phyloP scores from a whole-genome alignment of 1,284 basidiomycete species.

The Boletus smithii region DNA sequence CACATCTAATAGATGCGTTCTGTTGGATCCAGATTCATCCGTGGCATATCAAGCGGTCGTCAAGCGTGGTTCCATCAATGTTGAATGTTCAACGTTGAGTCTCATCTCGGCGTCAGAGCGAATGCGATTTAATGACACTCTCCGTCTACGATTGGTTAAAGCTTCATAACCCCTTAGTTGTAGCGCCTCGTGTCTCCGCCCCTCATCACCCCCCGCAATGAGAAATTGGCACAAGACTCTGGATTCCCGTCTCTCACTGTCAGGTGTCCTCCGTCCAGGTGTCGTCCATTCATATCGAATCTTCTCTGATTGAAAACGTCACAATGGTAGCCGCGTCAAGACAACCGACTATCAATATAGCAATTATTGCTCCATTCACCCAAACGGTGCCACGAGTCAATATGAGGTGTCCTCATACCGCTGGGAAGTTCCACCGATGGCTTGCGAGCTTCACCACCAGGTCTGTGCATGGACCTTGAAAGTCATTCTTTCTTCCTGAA shows the following conservation, averaged over 20 bases:
- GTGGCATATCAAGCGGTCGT: constrained; percentile 10
- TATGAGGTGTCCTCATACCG: background rate
- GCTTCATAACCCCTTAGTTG: constrained; percentile 26
- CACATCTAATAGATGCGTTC: constrained; percentile 7
- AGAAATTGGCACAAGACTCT: constrained; percentile 6
- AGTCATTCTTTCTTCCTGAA: constrained; percentile 8
- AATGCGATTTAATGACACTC: constrained; percentile 15
- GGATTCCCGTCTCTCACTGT: constrained; percentile 20
- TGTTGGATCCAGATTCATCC: constrained; percentile 9
- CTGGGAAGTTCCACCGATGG: constrained; percentile 3
- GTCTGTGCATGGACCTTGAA: constrained; percentile 13
- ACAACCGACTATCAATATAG: constrained; percentile 11
- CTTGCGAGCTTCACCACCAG: background rate
- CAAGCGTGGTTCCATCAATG: constrained; percentile 10
- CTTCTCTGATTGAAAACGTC: constrained; percentile 20
- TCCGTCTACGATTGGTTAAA: constrained; percentile 12
- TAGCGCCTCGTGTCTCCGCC: constrained; percentile 20
- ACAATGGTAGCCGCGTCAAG: constrained; percentile 12
- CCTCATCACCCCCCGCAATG: constrained; percentile 29
- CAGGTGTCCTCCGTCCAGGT: constrained; percentile 10
- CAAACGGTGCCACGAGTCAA: constrained; percentile 11
- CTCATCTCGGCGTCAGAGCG: constrained; percentile 32
- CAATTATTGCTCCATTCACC: constrained; percentile 4
- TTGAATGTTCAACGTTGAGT: constrained; percentile 8
- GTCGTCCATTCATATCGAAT: constrained; percentile 22